These are phyloP conservation scores for Kwoniella europaea DNA, from an alignment of 768 basidiomycete species.

Conservation along the genomic window DNA sequence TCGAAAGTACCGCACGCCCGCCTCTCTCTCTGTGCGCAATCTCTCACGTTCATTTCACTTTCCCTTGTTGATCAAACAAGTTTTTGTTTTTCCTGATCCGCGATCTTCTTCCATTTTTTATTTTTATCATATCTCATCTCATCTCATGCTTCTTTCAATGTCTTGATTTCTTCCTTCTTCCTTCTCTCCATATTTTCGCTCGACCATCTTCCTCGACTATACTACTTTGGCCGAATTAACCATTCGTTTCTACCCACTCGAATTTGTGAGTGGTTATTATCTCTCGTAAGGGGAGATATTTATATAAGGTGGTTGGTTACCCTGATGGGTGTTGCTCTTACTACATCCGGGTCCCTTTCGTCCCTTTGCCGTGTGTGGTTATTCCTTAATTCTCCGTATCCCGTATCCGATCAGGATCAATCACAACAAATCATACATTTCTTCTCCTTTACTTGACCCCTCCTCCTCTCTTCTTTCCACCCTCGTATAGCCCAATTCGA, in stretches of 20 bases:
- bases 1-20: slow-evolving; percentile 9
- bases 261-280: background rate
- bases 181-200: background rate
- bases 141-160: background rate
- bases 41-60: background rate
- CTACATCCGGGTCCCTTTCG: slow-evolving; percentile 30
- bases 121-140: slow-evolving; percentile 3
- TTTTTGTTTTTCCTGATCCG: slow-evolving; percentile 3
- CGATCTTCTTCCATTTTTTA: background rate
- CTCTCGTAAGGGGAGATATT: background rate
- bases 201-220: background rate
- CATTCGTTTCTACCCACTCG: too few relatives aligned
- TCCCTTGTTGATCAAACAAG: background rate
- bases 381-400: slow-evolving; percentile 24
- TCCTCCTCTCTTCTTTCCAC: background rate
- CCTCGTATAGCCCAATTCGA: slow-evolving; percentile 4
- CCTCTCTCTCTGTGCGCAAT: slow-evolving; percentile 4
- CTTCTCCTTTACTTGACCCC: background rate
- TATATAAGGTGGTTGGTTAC: background rate
- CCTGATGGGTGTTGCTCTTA: slow-evolving; percentile 8
- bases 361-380: slow-evolving; percentile 18
- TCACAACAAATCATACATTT: background rate
- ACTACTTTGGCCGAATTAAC: background rate
- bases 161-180: background rate
- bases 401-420: slow-evolving; percentile 20